Evolutionary conservation across 2,329 filamentous ascomycete genomes (phyloP), one percentile per base, ranked within the genome.

Genomic region (Penicillium glabrum): DNA sequence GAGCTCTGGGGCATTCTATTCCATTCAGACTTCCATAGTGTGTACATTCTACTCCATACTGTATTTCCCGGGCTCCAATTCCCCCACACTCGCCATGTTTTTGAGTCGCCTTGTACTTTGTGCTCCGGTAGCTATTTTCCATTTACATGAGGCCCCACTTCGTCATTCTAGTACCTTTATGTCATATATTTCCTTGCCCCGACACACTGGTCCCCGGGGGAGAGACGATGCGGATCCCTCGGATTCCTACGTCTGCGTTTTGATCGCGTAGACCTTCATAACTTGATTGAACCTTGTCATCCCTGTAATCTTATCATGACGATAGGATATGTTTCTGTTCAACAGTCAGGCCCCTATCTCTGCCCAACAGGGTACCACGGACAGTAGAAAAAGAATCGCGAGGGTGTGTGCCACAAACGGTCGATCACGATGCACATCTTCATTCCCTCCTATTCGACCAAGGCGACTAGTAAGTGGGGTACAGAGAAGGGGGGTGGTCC

Each of bases 151-250:
- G 14, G 16, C 27, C 54, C 57, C 57, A 59, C 57, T 26, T 59
- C 46, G 50, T 56, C 57, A 53, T 62, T 56, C 53, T 29, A 23
- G 45, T 58, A 55, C 53, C 44, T 57, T 53, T 39, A 53, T 53
- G 60, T 63, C 59, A 62, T 54, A 58, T 51, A 46, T 55, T 49
- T 55, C 23, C 44, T 50, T 53, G 59, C 64, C 65, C 67, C 64
- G 63, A 64, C 61, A 65, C 60, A 37, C 54, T 56, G 69, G 67
- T 66, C 63, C 58, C 35, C 53, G 62, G 68, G 67, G 62, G 59
- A 61, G 54, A 57, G 27, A 31, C 53, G 61, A 62, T 67, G 66
- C 67, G 67, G 67, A 68, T 61, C 61, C 54, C 53, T 59, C 60
- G 54, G 57, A 63, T 61, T 66, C 57, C 54, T 61, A 59, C 52